phyloP scores from a whole-genome alignment of 164 flowering plant species.

The Kingdonia uniflora region DNA sequence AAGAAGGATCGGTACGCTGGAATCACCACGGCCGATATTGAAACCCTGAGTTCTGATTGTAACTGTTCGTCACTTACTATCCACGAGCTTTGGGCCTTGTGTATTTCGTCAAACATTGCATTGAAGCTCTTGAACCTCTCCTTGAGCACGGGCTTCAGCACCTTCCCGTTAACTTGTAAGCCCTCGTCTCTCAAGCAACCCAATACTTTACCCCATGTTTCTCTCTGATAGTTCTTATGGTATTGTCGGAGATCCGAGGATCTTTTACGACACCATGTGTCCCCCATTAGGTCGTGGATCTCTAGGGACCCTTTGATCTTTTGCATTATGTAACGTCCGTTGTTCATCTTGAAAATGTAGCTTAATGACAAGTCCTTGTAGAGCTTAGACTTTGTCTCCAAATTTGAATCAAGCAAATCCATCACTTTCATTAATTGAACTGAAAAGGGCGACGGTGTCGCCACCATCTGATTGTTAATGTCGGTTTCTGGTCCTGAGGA shows the following conservation, averaged over 20 bases:
- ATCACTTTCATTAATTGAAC: constrained; percentile 34
- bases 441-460: constrained; percentile 32
- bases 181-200: constrained; percentile 56
- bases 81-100: constrained; percentile 75
- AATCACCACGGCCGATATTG: constrained; percentile 61
- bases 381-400: constrained; percentile 53
- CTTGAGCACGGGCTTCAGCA: constrained; percentile 48
- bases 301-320: constrained; percentile 62
- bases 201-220: constrained; percentile 67
- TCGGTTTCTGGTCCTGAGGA: neutral
- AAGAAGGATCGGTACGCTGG: constrained; percentile 88
- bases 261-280: constrained; percentile 44
- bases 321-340: constrained; percentile 70
- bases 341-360: constrained; percentile 82
- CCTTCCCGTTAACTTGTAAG: constrained; percentile 40
- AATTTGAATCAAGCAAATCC: constrained; percentile 54
- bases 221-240: constrained; percentile 75
- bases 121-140: constrained; percentile 80
- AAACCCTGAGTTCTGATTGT: constrained; percentile 73
- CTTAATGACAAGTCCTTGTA: constrained; percentile 56
- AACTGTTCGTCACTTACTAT: constrained; percentile 85
- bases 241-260: constrained; percentile 55
- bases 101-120: constrained; percentile 64
- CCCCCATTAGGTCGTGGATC: constrained; percentile 52
- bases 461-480: neutral